Evolutionary conservation across 2,329 filamentous ascomycete species (phyloP).

Genomic region (Chaetomiaceae sp.): DNA sequence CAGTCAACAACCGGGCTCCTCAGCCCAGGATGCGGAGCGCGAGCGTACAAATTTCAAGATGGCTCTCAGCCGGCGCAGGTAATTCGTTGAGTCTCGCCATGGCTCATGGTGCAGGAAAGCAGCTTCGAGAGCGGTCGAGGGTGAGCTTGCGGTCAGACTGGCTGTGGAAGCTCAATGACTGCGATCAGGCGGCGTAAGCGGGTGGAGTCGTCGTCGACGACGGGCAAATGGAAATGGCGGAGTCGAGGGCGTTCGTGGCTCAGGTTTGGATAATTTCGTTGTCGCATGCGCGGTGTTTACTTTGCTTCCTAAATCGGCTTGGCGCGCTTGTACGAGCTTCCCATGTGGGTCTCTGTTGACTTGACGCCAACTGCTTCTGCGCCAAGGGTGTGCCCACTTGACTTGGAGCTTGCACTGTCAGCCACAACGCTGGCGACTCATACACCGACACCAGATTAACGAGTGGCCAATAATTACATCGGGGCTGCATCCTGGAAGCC

Average conservation of each 20-base stretch:
- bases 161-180: too few species aligned
- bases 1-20: constrained; percentile 18
- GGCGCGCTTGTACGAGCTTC: constrained; percentile 11
- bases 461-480: too few species aligned
- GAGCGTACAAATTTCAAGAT: constrained; percentile 62
- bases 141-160: too few species aligned
- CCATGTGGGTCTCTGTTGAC: neutral
- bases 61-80: constrained; percentile 52
- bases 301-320: constrained; percentile 21
- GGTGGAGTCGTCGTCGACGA: neutral
- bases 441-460: too few species aligned
- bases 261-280: neutral
- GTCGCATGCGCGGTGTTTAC: constrained; percentile 24
- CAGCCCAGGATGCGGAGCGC: constrained; percentile 8
- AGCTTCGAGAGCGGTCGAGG: too few species aligned
- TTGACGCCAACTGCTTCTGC: too few species aligned
- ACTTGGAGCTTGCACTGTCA: too few species aligned
- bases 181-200: neutral
- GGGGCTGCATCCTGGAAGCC: too few species aligned
- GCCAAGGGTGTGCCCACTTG: too few species aligned
- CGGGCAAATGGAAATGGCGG: neutral
- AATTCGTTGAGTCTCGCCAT: constrained; percentile 82
- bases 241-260: neutral
- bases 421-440: too few species aligned
- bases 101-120: constrained; percentile 12